phyloP scores from a whole-genome alignment of 495 filamentous ascomycete genomes.

The Hyaloscypha hepaticicola region DNA sequence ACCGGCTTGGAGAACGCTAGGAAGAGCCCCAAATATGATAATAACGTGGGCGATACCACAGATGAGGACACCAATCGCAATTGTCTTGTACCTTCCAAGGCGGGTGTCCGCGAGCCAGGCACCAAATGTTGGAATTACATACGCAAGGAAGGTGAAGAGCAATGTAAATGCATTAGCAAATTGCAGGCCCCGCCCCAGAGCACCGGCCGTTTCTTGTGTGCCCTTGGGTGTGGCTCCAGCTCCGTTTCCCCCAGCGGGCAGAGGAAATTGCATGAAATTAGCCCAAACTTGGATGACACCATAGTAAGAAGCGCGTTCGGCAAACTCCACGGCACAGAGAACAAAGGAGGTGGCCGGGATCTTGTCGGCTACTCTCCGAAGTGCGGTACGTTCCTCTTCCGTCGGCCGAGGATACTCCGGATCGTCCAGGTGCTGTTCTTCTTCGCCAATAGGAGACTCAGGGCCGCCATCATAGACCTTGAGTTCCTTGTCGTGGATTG shows the following conservation, averaged over 20 bases:
- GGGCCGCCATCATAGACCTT: slow-evolving; percentile 37
- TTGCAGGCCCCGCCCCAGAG: slow-evolving; percentile 57
- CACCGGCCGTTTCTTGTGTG: slow-evolving; percentile 55
- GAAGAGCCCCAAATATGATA: slow-evolving; percentile 56
- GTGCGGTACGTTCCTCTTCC: slow-evolving; percentile 49
- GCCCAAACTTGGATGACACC: slow-evolving; percentile 55
- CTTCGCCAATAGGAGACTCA: too few species aligned
- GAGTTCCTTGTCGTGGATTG: slow-evolving; percentile 14
- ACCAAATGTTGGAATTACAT: too few species aligned
- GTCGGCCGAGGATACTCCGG: too few species aligned
- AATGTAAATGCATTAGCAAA: slow-evolving; percentile 58
- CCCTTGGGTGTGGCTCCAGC: slow-evolving; percentile 53
- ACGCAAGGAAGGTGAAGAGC: too few species aligned
- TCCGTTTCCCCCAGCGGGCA: slow-evolving; percentile 55
- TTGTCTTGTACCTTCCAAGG: slow-evolving; percentile 58
- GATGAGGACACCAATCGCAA: slow-evolving; percentile 58
- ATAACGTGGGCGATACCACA: slow-evolving; percentile 66
- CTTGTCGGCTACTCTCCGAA: slow-evolving; percentile 52
- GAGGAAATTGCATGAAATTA: slow-evolving; percentile 56
- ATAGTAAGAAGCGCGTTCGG: slow-evolving; percentile 59
- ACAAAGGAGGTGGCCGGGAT: slow-evolving; percentile 48
- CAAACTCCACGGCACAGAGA: slow-evolving; percentile 57
- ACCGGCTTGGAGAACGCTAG: slow-evolving; percentile 52
- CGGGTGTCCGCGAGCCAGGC: slow-evolving; percentile 56
- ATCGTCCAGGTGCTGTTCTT: too few species aligned